These are phyloP conservation scores for Quercus glauca DNA, from an alignment of 306 rosid species.

Conservation along the genomic window DNA sequence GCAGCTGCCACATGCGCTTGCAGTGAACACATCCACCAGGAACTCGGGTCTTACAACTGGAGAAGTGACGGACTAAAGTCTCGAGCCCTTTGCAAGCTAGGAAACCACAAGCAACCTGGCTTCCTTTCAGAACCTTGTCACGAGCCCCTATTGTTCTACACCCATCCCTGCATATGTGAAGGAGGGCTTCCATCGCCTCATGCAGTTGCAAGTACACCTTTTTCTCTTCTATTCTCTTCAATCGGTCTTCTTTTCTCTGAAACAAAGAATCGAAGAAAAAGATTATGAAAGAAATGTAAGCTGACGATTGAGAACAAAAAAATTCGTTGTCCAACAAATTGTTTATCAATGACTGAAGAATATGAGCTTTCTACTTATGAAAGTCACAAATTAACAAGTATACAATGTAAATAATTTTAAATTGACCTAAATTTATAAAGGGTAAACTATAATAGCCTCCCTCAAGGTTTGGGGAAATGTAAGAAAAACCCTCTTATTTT, in stretches of 20 bases:
- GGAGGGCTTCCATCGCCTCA: constrained; percentile 56
- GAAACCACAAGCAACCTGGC: constrained; percentile 34
- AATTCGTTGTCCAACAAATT: not conserved
- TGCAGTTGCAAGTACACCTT: constrained; percentile 44
- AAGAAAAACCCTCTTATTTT: no score
- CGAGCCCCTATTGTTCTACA: constrained; percentile 51
- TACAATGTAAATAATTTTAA: no score
- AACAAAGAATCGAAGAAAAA: not conserved
- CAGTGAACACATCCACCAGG: constrained; percentile 54
- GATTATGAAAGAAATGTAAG: not conserved
- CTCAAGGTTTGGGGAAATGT: no score
- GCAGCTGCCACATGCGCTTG: constrained; percentile 64
- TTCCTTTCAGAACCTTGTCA: constrained; percentile 39
- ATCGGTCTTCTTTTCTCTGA: constrained; percentile 39
- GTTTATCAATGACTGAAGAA: no score
- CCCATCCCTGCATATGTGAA: constrained; percentile 57
- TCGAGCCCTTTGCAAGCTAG: constrained; percentile 58
- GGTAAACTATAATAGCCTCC: no score
- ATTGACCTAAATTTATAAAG: no score
- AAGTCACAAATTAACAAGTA: no score
- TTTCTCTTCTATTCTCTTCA: constrained; percentile 41
- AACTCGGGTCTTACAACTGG: constrained; percentile 41
- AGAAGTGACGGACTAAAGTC: constrained; percentile 47
- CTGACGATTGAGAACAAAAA: not conserved
- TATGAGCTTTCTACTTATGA: no score